Percentiles rank a stretch among this genome's conserved stretches.
Conservation (phyloP, 2,329 filamentous ascomycete species). For the Colletotrichum endophyticum region DNA sequence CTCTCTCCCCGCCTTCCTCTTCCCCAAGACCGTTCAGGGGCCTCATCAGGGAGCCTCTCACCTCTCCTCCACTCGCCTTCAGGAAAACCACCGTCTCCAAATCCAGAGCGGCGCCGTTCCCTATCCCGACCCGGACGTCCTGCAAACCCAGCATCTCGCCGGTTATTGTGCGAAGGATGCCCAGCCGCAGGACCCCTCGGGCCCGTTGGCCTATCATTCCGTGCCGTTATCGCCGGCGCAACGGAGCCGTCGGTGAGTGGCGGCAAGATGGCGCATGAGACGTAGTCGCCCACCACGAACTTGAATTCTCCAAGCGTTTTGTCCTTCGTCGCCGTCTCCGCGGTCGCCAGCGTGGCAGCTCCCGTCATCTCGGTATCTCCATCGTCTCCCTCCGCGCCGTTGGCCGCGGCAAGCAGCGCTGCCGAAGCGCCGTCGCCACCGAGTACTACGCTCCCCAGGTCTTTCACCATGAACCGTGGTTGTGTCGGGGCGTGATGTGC, state of each 20-base stretch:
- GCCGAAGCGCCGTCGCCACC: slow-evolving; percentile 43
- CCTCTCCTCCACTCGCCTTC: slow-evolving; percentile 71
- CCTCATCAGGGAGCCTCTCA: slow-evolving; percentile 63
- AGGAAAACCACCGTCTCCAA: slow-evolving; percentile 40
- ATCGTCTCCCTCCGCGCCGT: slow-evolving; percentile 36
- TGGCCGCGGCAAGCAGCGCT: slow-evolving; percentile 50
- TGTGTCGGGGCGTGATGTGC: slow-evolving; percentile 39
- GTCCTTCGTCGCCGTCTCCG: slow-evolving; percentile 33
- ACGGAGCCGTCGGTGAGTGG: slow-evolving; percentile 77
- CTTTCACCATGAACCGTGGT: slow-evolving; percentile 74
- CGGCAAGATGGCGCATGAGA: slow-evolving; percentile 82
- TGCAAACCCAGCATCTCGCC: slow-evolving; percentile 17
- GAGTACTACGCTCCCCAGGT: slow-evolving; percentile 83
- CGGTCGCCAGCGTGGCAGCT: background rate
- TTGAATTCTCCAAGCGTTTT: slow-evolving; percentile 79
- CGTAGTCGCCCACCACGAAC: slow-evolving; percentile 89
- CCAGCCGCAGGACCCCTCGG: slow-evolving; percentile 22
- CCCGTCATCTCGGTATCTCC: slow-evolving; percentile 21
- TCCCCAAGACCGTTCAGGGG: slow-evolving; percentile 35
- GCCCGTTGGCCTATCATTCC: slow-evolving; percentile 45
- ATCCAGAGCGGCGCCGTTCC: slow-evolving; percentile 40
- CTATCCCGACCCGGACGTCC: slow-evolving; percentile 39
- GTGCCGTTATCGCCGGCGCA: slow-evolving; percentile 62
- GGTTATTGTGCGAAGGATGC: background rate
- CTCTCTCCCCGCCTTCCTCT: slow-evolving; percentile 48